A percentile compares a stretch with the other conserved stretches of the same genome.
phyloP scores from a whole-genome alignment of 2,329 filamentous ascomycete species.

The Aureobasidium namibiae region DNA sequence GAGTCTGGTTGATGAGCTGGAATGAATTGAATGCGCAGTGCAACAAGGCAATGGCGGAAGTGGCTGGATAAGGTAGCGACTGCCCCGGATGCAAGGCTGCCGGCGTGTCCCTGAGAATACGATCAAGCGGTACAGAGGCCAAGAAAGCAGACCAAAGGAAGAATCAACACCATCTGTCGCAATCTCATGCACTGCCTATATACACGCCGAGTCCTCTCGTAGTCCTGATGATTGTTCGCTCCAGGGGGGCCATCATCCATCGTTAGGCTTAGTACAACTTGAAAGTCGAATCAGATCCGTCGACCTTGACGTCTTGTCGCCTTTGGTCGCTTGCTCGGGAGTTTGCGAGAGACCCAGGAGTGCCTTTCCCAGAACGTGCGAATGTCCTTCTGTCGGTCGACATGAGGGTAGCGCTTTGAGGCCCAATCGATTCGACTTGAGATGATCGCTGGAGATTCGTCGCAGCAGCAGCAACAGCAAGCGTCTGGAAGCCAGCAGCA shows the following conservation, averaged over 20 bases:
- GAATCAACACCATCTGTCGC: no score
- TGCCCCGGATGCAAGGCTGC: slow-evolving; percentile 4
- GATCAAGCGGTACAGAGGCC: background rate
- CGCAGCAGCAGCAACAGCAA: background rate
- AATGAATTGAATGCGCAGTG: no score
- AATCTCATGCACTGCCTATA: no score
- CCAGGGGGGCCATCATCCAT: no score
- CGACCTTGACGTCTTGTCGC: background rate
- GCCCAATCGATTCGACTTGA: background rate
- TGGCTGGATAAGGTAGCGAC: background rate
- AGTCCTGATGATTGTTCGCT: no score
- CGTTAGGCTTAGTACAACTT: no score
- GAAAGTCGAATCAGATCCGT: background rate
- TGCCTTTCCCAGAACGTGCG: background rate
- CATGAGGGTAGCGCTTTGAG: background rate
- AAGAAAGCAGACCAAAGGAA: no score
- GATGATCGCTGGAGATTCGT: slow-evolving; percentile 6
- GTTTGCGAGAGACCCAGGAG: background rate
- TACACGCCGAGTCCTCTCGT: no score
- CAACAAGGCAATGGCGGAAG: background rate
- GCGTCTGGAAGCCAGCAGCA: background rate
- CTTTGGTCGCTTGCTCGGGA: background rate
- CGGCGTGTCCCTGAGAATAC: background rate
- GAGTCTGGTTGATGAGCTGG: background rate
- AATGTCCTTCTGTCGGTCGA: background rate